phyloP scores from a whole-genome alignment of 2,329 filamentous ascomycete genomes.

The Tolypocladium album region DNA sequence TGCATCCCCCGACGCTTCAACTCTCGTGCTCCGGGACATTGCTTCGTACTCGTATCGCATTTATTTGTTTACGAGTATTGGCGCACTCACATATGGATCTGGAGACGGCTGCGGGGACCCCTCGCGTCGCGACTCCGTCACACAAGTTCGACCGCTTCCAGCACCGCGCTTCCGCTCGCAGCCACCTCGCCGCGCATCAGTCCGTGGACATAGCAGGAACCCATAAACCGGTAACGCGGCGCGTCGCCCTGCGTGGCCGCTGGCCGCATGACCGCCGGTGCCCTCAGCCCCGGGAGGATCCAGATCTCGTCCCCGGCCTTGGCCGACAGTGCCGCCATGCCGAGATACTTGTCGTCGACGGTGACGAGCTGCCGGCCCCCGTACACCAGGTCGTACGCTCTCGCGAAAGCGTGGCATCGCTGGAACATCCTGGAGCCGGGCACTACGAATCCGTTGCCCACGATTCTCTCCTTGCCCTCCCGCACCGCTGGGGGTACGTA shows the following conservation, averaged over 20 bases:
- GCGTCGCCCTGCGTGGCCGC: not conserved
- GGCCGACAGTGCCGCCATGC: conserved; percentile 8
- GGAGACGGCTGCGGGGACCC: not conserved
- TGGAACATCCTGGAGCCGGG: conserved; percentile 6
- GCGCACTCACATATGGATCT: not conserved
- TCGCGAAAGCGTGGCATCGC: conserved; percentile 9
- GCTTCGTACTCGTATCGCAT: not conserved
- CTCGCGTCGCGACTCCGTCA: not conserved
- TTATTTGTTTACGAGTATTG: not conserved
- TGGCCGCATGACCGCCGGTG: conserved; percentile 5
- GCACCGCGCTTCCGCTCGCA: conserved; percentile 3
- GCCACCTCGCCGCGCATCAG: conserved; percentile 10
- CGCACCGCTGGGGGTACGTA: conserved; percentile 8
- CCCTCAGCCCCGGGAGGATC: conserved; percentile 11
- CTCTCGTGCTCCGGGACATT: not conserved
- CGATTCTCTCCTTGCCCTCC: conserved; percentile 7
- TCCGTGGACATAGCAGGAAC: conserved; percentile 12
- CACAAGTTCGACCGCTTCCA: not conserved
- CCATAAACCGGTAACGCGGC: conserved; percentile 7
- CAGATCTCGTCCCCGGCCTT: conserved; percentile 11
- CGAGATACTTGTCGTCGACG: conserved; percentile 7
- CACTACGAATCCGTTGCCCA: conserved; percentile 9
- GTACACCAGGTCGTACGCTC: conserved; percentile 8
- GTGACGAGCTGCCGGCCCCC: conserved; percentile 12
- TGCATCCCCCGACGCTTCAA: not conserved